Base-by-base conservation (phyloP, 371 early-diverging fungal genomes). In the Mucor irregularis region DNA sequence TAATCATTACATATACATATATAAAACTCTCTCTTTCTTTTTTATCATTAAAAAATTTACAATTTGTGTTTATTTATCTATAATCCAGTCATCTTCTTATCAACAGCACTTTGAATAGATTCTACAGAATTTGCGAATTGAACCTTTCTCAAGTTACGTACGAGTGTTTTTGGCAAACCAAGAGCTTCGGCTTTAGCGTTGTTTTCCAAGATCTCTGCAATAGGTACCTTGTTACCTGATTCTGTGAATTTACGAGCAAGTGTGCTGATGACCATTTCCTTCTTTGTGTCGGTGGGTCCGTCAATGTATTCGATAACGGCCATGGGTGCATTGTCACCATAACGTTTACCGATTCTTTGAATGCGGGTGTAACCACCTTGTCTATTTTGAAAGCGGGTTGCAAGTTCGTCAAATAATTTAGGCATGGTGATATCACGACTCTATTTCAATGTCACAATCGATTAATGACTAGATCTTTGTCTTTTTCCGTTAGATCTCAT, bases 341-440 rank as follows among this genome's bases (percentile, higher is more conserved):
- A 84, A 43, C 92, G 84, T 70, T 74, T 84, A 31, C 95, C 96
- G 56, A 88, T 79, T 51, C 86, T 82, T 59, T 88, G 82, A 43
- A 98, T 79, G 21, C 98, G 91, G 13, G 94, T 94, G 76, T 94
- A 98, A 21, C 97, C 97, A 50, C 97, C 96, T 25, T 77, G 68
- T 28, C 94, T 87, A 28, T 66, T 74, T 44, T 83, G 78, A 74
- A 90, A 98, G 17, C 96, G 87, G 48, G 88, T 83, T 11, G 93
- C 94, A 22, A 96, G 82, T 30, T 92, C 85, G 28, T 85, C 84
- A 62, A 92, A 88, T 39, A 98, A 77, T 66, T 92, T 91, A 22
- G 96, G 93, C 29, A 96, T 66, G 0, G 90, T 90, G 4, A 74
- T 57, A 60, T 78, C 69, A 54, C 84, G 86, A 52, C 87, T 84